Base-by-base conservation (phyloP, 2,329 filamentous ascomycete species). In the Fusarium multiceps region DNA sequence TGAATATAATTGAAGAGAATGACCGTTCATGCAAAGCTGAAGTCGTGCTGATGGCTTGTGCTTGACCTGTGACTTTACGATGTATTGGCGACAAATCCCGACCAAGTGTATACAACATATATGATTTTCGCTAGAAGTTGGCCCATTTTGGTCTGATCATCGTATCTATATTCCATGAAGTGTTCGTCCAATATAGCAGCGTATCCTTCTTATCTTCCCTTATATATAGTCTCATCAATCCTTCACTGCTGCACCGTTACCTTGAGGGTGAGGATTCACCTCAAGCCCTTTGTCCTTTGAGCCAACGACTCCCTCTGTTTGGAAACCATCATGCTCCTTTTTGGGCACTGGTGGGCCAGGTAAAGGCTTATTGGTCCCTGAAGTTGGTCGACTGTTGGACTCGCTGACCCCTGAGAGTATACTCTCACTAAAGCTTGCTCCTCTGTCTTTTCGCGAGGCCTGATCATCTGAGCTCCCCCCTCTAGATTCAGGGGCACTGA, bases 371-470 rank as follows among this genome's bases (percentile, higher is more conserved):
- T 55, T 51, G 18, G 49, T 46, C 10, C 68, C 66, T n/a, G 75
- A 75, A 9, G 56, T 61, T 23, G 72, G 72, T 11, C 71, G 68
- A 25, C 74, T 72, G 12, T 70, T 67, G 9, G 73, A 74, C 25
- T 75, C 75, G 60, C 78, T 79, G 5, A 76, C 80, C 2, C 74
- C 78, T 9, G 83, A 84, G 23, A 85, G 78, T 30, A 84, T 77
- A 58, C 82, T 84, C 70, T 85, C 83, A 49, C 79, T 80, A 56
- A 83, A 84, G 65, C 82, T 84, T 43, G 77, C 79, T 59, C 82
- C 81, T 37, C 80, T 82, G 20, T 71, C 65, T 16, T 81, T 81
- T 47, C 81, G 68, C 27, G 61, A 53, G 55, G 61, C 55, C 13
- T 72, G 54, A 65, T 81, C 63, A 58, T 77, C 68, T 59, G 79